Conservation (phyloP, 2,329 filamentous ascomycete species). For the Rhynchosporium agropyri region DNA sequence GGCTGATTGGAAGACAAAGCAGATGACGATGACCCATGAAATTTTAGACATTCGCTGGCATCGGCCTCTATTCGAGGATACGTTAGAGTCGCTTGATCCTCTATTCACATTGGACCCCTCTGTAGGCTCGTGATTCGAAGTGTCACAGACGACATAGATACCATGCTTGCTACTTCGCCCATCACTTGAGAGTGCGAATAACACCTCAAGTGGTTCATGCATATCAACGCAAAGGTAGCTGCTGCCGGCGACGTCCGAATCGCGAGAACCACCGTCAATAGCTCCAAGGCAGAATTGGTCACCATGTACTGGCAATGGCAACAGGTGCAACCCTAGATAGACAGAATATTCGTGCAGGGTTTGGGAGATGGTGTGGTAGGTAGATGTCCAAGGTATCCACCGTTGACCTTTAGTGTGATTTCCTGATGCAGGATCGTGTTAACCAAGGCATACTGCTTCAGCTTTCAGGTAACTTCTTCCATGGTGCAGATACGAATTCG, state of each 20-base stretch:
- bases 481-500: neutral
- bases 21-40: conserved; percentile 11
- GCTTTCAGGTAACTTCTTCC: conserved; percentile 2
- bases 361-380: neutral
- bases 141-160: conserved; percentile 4
- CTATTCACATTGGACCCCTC: conserved; percentile 1
- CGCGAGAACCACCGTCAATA: neutral
- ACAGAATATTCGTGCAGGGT: conserved; percentile 1
- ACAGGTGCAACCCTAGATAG: conserved; percentile 6
- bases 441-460: neutral
- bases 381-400: neutral
- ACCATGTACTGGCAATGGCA: neutral
- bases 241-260: neutral
- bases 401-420: neutral
- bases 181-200: conserved; percentile 11
- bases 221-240: conserved; percentile 7
- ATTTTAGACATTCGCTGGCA: conserved; percentile 1
- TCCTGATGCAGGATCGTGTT: neutral
- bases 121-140: conserved; percentile 11
- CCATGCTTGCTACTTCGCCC: neutral
- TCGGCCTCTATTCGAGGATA: conserved; percentile 1
- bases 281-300: conserved; percentile 6
- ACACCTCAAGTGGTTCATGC: conserved; percentile 7
- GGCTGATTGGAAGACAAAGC: conserved; percentile 11
- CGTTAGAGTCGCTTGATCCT: conserved; percentile 14